These are phyloP conservation scores for Rhizopogon salebrosus DNA, from an alignment of 768 basidiomycete species.

Conservation along the genomic window DNA sequence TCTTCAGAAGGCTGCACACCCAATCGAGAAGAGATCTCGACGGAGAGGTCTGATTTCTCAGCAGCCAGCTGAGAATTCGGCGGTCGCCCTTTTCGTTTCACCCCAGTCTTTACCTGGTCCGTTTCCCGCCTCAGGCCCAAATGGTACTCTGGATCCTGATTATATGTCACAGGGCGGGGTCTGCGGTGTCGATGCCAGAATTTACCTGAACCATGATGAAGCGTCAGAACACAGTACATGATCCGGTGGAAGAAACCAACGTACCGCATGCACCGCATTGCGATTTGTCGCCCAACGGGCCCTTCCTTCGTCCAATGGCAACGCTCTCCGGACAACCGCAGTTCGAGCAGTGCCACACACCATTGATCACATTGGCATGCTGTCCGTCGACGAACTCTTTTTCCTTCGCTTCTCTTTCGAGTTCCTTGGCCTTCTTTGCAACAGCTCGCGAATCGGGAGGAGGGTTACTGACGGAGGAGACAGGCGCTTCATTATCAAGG, in stretches of 20 bases:
- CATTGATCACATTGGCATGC: conserved; percentile 76
- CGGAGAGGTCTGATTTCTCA: conserved; percentile 32
- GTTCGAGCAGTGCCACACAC: conserved; percentile 93
- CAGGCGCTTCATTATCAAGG: conserved; percentile 56
- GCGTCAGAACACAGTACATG: conserved; percentile 2
- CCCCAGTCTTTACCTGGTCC: conserved; percentile 46
- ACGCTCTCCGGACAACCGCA: conserved; percentile 89
- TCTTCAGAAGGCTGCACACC: conserved; percentile 32
- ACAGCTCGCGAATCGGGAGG: conserved; percentile 44
- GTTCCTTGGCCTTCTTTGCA: conserved; percentile 65
- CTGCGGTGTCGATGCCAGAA: conserved; percentile 85
- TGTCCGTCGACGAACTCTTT: conserved; percentile 80
- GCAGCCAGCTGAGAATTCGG: conserved; percentile 16
- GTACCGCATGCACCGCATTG: conserved; percentile 91
- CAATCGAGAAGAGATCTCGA: conserved; percentile 29
- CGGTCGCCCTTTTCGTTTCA: conserved; percentile 44
- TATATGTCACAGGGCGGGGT: conserved; percentile 78
- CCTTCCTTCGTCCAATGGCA: conserved; percentile 81
- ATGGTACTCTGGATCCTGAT: conserved; percentile 69
- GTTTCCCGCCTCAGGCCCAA: conserved; percentile 47
- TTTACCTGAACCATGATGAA: conserved; percentile 51
- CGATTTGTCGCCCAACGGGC: conserved; percentile 83
- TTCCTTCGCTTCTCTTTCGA: conserved; percentile 79
- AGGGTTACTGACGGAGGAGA: conserved; percentile 22
- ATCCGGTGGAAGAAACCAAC: conserved; percentile 23